phyloP scores from a whole-genome alignment of 1,284 basidiomycete genomes.

The Pseudozyma thailandica region DNA sequence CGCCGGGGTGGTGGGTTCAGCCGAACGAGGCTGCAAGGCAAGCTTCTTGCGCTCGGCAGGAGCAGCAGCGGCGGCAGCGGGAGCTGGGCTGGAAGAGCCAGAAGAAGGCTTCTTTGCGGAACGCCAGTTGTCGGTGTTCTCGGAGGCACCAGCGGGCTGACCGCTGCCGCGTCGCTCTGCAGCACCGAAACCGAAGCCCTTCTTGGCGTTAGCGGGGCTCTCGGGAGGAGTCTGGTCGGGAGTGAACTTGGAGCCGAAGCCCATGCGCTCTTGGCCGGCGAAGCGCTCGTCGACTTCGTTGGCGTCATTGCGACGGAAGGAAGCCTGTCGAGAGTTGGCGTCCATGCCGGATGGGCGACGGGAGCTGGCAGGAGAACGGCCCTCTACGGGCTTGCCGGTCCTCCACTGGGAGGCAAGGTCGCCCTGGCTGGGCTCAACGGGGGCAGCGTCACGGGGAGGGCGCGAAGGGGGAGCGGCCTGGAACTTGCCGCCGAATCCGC shows the following conservation, averaged over 20 bases:
- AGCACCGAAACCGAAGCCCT: constrained; percentile 56
- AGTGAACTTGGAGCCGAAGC: constrained; percentile 61
- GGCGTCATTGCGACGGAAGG: constrained; percentile 49
- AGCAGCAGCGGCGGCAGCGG: constrained; percentile 43
- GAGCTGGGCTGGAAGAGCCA: constrained; percentile 40
- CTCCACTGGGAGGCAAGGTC: constrained; percentile 65
- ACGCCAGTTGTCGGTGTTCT: constrained; percentile 52
- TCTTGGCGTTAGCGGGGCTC: constrained; percentile 44
- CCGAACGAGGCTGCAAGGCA: constrained; percentile 64
- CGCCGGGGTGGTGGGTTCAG: constrained; percentile 71
- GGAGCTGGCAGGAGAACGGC: constrained; percentile 37
- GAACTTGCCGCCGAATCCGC: constrained; percentile 64
- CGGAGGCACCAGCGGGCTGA: constrained; percentile 17
- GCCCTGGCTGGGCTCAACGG: constrained; percentile 57
- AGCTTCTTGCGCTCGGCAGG: constrained; percentile 64
- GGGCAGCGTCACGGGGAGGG: constrained; percentile 44
- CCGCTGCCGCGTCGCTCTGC: constrained; percentile 41
- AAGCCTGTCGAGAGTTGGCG: constrained; percentile 30
- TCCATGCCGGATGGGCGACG: constrained; percentile 39
- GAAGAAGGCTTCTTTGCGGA: constrained; percentile 38
- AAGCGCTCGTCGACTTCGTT: constrained; percentile 59
- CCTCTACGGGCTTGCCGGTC: constrained; percentile 63
- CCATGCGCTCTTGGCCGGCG: constrained; percentile 62
- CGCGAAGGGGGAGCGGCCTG: constrained; percentile 42
- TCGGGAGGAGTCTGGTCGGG: constrained; percentile 57